These are phyloP conservation scores for Aspergillus pseudotamarii DNA, from an alignment of 2,329 filamentous ascomycete genomes.

Conservation along the genomic window DNA sequence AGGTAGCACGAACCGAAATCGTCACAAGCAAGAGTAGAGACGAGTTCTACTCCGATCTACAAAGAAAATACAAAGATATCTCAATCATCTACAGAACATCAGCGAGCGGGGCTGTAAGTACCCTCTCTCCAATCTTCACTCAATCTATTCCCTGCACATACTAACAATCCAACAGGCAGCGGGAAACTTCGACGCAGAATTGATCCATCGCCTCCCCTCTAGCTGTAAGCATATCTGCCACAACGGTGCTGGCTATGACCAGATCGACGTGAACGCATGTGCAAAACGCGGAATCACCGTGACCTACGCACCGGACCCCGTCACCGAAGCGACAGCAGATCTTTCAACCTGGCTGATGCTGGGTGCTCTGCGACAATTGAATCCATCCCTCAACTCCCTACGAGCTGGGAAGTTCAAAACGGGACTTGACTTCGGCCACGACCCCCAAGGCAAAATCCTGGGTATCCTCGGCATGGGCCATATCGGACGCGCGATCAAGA, in stretches of 20 bases:
- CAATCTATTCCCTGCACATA: too few relatives aligned
- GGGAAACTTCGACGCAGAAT: conserved; percentile 45
- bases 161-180: neutral
- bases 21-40: too few relatives aligned
- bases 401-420: neutral
- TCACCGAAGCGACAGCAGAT: conserved; percentile 56
- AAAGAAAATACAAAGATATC: too few relatives aligned
- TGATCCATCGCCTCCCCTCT: conserved; percentile 46
- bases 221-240: conserved; percentile 52
- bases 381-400: neutral
- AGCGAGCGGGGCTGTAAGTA: too few relatives aligned
- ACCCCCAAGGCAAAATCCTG: neutral
- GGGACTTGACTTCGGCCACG: neutral
- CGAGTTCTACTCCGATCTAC: too few relatives aligned
- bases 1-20: too few relatives aligned
- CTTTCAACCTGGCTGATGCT: conserved; percentile 55
- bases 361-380: conserved; percentile 43
- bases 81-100: too few relatives aligned
- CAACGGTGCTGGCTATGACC: conserved; percentile 52
- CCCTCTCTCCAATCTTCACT: too few relatives aligned
- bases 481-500: neutral
- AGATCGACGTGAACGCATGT: conserved; percentile 51
- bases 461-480: neutral
- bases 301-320: conserved; percentile 58
- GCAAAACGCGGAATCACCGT: conserved; percentile 52